Conservation (phyloP, 768 basidiomycete species). For the Cystoderma amianthinum region DNA sequence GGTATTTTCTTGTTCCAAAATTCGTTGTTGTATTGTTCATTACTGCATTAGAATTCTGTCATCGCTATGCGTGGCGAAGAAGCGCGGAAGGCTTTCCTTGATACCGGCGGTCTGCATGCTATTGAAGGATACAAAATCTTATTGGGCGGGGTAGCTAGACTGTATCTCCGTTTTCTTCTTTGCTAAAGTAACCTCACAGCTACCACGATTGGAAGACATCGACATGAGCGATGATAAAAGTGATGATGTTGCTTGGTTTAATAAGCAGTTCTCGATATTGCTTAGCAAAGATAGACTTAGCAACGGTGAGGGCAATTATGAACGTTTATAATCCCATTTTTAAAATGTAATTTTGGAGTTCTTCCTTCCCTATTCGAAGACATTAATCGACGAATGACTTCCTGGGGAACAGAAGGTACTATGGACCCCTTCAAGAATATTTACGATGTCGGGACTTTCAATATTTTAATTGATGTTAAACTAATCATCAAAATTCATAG, state of each 20-base stretch:
- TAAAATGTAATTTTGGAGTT: too few relatives aligned
- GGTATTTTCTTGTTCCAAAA: too few relatives aligned
- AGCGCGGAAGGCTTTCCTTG: slow-evolving; percentile 20
- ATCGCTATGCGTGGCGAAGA: slow-evolving; percentile 13
- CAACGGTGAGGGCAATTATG: slow-evolving; percentile 10
- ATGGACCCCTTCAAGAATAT: slow-evolving; percentile 26
- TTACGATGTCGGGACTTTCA: slow-evolving; percentile 17
- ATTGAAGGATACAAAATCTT: slow-evolving; percentile 25
- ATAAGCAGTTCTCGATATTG: slow-evolving; percentile 12
- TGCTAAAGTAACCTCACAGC: slow-evolving; percentile 1
- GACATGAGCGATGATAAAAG: slow-evolving; percentile 5
- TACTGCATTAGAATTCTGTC: slow-evolving; percentile 15
- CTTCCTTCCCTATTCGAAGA: slow-evolving; percentile 20
- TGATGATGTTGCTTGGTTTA: slow-evolving; percentile 11
- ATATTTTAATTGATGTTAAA: too few relatives aligned
- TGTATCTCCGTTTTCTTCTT: not conserved
- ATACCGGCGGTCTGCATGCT: slow-evolving; percentile 16
- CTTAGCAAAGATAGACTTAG: slow-evolving; percentile 15
- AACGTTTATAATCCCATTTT: too few relatives aligned
- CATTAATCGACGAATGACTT: slow-evolving; percentile 12
- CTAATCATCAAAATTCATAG: too few relatives aligned
- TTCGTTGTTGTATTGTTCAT: too few relatives aligned
- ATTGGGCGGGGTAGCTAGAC: slow-evolving; percentile 16
- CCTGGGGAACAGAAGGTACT: slow-evolving; percentile 18
- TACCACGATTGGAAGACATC: slow-evolving; percentile 16